Percentiles rank a stretch among this genome's conserved stretches.
phyloP scores from a whole-genome alignment of 768 basidiomycete genomes.

The Phaffia tasmanica region DNA sequence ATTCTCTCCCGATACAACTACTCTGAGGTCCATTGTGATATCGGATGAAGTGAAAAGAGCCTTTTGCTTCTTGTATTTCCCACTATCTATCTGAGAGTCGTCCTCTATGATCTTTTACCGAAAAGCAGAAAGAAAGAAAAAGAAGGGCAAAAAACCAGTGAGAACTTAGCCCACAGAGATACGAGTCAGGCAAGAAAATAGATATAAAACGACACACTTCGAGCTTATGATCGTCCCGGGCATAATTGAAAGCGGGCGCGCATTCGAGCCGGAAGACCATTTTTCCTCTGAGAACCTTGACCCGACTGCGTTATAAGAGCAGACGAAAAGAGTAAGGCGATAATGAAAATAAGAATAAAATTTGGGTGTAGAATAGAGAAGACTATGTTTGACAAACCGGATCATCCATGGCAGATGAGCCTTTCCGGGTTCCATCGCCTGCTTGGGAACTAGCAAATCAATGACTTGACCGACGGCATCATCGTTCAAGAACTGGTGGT shows the following conservation, averaged over 20 bases:
- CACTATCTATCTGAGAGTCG: constrained; percentile 30
- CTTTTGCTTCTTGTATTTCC: constrained; percentile 42
- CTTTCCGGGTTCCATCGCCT: constrained; percentile 21
- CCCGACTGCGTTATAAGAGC: constrained; percentile 17
- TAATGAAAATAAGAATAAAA: too few species aligned
- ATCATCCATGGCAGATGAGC: constrained; percentile 35
- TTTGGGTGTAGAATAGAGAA: too few species aligned
- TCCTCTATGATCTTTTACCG: constrained; percentile 37
- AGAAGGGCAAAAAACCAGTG: too few species aligned
- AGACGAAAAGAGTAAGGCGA: too few species aligned
- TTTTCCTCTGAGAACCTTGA: constrained; percentile 65
- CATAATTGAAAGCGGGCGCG: constrained; percentile 94
- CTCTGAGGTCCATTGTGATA: constrained; percentile 33
- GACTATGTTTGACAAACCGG: constrained; percentile 8
- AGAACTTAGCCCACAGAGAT: too few species aligned
- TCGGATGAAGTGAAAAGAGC: constrained; percentile 36
- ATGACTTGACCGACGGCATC: constrained; percentile 75
- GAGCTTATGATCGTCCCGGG: constrained; percentile 42
- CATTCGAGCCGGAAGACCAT: constrained; percentile 69
- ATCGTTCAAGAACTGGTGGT: constrained; percentile 61
- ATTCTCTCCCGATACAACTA: constrained; percentile 20
- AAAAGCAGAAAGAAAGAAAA: too few species aligned
- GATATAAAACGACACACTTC: too few species aligned
- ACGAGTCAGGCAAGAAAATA: not conserved
- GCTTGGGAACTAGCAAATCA: constrained; percentile 44